Conservation (phyloP, 2,329 filamentous ascomycete genomes). For the Colletotrichum acutatum region DNA sequence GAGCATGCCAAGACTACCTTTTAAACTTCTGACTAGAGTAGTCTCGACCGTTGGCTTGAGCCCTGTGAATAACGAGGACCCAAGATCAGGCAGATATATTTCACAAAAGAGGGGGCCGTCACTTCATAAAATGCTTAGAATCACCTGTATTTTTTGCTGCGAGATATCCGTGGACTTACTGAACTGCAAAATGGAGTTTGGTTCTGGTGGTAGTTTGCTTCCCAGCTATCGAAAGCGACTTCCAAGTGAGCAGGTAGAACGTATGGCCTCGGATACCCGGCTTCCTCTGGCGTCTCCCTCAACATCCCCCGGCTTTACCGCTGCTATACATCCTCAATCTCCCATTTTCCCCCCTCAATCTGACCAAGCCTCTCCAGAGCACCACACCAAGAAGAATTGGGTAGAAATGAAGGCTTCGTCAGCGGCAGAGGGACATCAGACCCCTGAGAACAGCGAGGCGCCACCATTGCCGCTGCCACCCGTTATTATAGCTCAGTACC, state of each 20-base stretch:
- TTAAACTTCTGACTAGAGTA: neutral
- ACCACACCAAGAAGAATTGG: neutral
- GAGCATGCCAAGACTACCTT: neutral
- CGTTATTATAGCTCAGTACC: neutral
- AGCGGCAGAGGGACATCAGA: neutral
- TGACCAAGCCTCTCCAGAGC: neutral
- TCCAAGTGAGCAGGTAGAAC: neutral
- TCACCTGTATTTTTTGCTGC: no score
- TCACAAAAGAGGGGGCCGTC: no score
- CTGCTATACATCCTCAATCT: neutral
- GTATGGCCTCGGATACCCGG: neutral
- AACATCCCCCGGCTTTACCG: neutral
- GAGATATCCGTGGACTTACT: neutral
- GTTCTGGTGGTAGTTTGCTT: neutral
- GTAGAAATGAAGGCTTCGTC: neutral
- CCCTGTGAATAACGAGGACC: slow-evolving; percentile 22
- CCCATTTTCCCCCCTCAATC: neutral
- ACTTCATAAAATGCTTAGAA: no score
- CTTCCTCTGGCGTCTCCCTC: neutral
- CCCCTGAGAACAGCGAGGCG: neutral
- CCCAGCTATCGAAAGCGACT: neutral
- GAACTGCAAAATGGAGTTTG: neutral
- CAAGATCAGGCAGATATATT: no score
- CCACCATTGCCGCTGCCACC: neutral
- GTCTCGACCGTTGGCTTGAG: neutral